Evolutionary conservation across 306 rosid genomes (phyloP).

Genomic region (Quercus berberidifolia): DNA sequence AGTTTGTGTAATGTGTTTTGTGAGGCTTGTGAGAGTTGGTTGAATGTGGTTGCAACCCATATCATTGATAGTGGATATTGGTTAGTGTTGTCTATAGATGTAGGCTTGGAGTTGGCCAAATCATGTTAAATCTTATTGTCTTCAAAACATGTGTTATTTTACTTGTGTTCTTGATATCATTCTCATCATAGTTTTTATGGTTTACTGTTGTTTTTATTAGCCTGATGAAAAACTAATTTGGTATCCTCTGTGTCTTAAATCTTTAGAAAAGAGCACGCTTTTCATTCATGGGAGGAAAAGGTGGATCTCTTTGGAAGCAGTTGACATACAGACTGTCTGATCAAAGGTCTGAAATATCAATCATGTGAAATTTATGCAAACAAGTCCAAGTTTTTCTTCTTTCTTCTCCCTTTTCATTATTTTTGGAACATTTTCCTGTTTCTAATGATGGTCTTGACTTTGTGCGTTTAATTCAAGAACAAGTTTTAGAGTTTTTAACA

Average conservation of each 20-base stretch:
- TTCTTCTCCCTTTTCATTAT: not conserved
- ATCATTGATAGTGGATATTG: too few species aligned
- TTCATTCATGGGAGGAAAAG: slow-evolving; percentile 96
- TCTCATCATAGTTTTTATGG: not conserved
- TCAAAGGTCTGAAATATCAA: slow-evolving; percentile 53
- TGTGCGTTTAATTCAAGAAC: not conserved
- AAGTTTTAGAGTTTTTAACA: not conserved
- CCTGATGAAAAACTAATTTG: not conserved
- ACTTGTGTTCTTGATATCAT: not conserved
- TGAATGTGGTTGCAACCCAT: too few species aligned
- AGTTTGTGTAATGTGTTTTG: too few species aligned
- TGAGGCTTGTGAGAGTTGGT: too few species aligned
- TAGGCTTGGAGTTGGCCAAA: too few species aligned
- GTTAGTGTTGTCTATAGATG: too few species aligned
- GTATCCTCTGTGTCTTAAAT: slow-evolving; percentile 12
- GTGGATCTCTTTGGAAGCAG: slow-evolving; percentile 94
- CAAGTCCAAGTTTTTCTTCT: not conserved
- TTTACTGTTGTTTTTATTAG: not conserved
- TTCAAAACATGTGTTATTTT: not conserved
- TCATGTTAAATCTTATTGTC: too few species aligned
- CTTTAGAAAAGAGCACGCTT: slow-evolving; percentile 85
- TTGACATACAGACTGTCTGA: slow-evolving; percentile 68
- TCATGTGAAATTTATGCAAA: slow-evolving; percentile 7
- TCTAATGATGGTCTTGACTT: not conserved
- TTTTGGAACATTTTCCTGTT: not conserved